These are phyloP conservation scores for Heimioporus sp. DNA, from an alignment of 768 basidiomycete species.

Conservation along the genomic window DNA sequence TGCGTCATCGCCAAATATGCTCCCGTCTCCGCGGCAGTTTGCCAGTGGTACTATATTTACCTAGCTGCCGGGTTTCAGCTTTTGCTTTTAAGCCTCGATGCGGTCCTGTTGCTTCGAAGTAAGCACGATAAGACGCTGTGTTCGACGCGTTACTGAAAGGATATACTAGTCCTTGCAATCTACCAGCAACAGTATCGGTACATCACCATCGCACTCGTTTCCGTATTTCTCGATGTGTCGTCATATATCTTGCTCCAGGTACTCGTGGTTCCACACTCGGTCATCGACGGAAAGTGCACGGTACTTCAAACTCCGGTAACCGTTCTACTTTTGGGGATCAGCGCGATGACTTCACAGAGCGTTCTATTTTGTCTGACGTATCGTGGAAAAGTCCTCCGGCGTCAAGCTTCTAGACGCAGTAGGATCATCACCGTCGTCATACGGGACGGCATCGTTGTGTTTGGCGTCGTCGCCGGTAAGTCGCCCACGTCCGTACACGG, in stretches of 20 bases:
- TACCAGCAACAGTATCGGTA: conserved; percentile 4
- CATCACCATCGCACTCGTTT: not conserved
- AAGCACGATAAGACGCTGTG: not conserved
- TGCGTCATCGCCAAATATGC: not conserved
- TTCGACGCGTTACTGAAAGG: not conserved
- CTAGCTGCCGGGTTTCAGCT: conserved; percentile 3
- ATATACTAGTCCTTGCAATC: conserved; percentile 12
- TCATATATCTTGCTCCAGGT: not conserved
- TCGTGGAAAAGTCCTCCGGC: conserved; percentile 9
- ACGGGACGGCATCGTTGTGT: conserved; percentile 16
- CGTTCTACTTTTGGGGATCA: not conserved
- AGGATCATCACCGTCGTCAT: conserved; percentile 10
- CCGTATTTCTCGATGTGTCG: conserved; percentile 5
- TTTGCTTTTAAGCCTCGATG: conserved; percentile 12
- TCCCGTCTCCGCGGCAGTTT: conserved; percentile 1
- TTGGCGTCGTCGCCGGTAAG: conserved; percentile 8
- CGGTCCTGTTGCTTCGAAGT: conserved; percentile 19
- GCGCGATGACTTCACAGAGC: conserved; percentile 10
- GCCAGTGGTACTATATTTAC: not conserved
- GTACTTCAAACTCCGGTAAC: not conserved
- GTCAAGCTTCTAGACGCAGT: conserved; percentile 9
- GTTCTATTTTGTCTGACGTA: conserved; percentile 14
- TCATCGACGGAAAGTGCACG: conserved; percentile 10
- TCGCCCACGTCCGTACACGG: not conserved
- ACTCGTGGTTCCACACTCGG: not conserved